phyloP scores from a whole-genome alignment of 2,329 filamentous ascomycete genomes.

The Fusarium miscanthi region DNA sequence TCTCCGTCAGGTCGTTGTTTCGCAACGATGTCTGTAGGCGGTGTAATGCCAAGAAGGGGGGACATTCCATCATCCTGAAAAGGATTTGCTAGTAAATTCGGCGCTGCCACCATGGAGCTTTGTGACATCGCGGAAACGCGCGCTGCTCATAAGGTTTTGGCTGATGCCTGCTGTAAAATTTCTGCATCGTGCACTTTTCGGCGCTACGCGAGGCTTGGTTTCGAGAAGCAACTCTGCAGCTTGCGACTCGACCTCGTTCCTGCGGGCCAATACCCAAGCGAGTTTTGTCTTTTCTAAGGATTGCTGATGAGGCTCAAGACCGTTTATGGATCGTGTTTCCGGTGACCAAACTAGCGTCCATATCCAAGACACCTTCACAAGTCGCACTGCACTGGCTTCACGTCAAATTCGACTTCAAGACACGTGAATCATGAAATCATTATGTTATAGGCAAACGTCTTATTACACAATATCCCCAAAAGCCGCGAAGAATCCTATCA shows the following conservation, averaged over 20 bases:
- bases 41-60: constrained; percentile 71
- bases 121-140: not conserved
- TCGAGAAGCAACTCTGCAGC: too few species aligned
- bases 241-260: not conserved
- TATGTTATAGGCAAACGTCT: constrained; percentile 4
- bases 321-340: not conserved
- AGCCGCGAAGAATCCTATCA: not conserved
- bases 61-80: constrained; percentile 56
- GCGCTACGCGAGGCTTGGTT: fast-evolving
- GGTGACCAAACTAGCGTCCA: not conserved
- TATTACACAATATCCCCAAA: not conserved
- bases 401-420: not conserved
- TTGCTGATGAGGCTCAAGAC: constrained; percentile 1
- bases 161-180: not conserved
- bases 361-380: not conserved
- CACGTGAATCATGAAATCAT: constrained; percentile 12
- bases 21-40: constrained; percentile 56
- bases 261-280: not conserved
- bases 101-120: not conserved
- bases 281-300: not conserved
- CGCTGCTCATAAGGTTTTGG: not conserved
- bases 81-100: constrained; percentile 14
- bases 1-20: constrained; percentile 59
- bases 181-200: not conserved
- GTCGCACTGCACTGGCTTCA: not conserved